Percentiles rank a stretch among this genome's conserved stretches.
Conservation (phyloP, 805 yeast genomes). For the Wickerhamiella sergipiensis region DNA sequence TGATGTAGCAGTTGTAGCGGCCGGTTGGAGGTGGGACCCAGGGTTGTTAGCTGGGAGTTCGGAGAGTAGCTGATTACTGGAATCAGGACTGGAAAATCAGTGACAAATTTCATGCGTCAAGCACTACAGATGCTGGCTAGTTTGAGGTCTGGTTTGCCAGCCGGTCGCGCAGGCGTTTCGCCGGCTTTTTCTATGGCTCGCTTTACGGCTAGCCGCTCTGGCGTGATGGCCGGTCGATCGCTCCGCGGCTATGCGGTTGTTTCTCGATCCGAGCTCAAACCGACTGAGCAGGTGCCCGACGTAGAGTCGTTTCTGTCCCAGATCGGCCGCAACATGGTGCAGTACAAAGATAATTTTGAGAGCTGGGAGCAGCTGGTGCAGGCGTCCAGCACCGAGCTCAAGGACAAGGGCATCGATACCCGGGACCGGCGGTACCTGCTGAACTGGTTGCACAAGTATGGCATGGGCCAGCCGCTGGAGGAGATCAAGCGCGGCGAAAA, state of each 20-base stretch:
- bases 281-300: constrained; percentile 47
- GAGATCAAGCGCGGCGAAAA: constrained; percentile 59
- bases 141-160: not conserved
- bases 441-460: constrained; percentile 55
- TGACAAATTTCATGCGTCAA: not conserved
- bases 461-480: constrained; percentile 39
- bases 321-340: constrained; percentile 65
- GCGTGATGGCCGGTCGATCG: no score
- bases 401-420: constrained; percentile 63
- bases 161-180: no score
- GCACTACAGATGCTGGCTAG: not conserved
- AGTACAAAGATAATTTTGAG: constrained; percentile 55
- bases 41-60: not conserved
- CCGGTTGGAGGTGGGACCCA: no score
- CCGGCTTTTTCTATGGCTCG: no score
- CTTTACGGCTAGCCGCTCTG: not conserved
- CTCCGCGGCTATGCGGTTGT: constrained; percentile 1
- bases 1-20: no score
- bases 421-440: constrained; percentile 53
- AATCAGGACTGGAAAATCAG: not conserved
- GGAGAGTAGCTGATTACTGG: not conserved
- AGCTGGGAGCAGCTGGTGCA: constrained; percentile 59
- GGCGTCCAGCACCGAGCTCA: constrained; percentile 42
- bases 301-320: constrained; percentile 56
- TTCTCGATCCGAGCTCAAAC: constrained; percentile 17